phyloP scores from a whole-genome alignment of 2,329 filamentous ascomycete species.

The Colletotrichum simmondsii region DNA sequence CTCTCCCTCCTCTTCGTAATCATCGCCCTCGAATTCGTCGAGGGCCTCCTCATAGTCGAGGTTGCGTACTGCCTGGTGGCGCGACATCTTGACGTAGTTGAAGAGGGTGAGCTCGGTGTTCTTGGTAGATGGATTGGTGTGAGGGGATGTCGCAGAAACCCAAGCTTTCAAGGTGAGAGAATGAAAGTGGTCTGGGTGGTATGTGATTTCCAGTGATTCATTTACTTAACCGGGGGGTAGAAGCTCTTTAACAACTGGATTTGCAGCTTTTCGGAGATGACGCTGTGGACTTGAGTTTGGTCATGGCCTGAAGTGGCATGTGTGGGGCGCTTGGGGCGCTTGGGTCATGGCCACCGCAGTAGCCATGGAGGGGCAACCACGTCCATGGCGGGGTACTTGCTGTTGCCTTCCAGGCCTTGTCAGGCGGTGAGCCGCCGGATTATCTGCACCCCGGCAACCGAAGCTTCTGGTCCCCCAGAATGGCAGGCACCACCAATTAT shows the following conservation, averaged over 20 bases:
- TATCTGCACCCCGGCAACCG: constrained; percentile 29
- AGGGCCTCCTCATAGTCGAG: constrained; percentile 60
- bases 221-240: background rate
- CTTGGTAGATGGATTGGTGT: background rate
- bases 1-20: constrained; percentile 61
- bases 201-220: background rate
- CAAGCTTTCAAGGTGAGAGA: background rate
- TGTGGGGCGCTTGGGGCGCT: constrained; percentile 23
- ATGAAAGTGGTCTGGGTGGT: background rate
- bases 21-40: constrained; percentile 52
- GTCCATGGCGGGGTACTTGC: constrained; percentile 30
- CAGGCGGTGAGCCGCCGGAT: constrained; percentile 33
- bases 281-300: constrained; percentile 22
- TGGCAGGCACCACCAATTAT: constrained; percentile 36
- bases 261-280: constrained; percentile 24
- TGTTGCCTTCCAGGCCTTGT: constrained; percentile 18
- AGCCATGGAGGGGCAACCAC: constrained; percentile 32
- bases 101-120: background rate
- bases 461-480: constrained; percentile 33
- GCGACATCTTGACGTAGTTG: constrained; percentile 51
- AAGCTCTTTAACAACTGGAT: background rate
- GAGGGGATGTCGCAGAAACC: background rate
- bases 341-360: background rate
- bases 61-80: constrained; percentile 58
- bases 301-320: constrained; percentile 28